Base-by-base conservation (phyloP, 768 basidiomycete species). In the Leccinum variicolor region DNA sequence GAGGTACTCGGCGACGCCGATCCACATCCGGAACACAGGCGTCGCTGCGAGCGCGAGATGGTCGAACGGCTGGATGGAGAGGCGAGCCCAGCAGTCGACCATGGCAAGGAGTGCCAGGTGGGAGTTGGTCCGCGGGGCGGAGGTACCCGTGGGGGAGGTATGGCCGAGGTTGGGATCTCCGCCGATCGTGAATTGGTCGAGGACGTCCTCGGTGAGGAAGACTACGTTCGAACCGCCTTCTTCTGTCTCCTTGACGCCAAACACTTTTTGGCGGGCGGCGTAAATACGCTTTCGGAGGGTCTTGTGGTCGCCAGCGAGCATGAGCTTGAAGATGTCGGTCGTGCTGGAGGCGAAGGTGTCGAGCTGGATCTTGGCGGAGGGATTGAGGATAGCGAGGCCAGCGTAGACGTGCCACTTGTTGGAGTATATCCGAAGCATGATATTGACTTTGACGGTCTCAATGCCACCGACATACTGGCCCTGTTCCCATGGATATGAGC, bases 391-490 rank as follows among this genome's bases (percentile, higher is more conserved):
- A 1, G 96, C 96, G n/a, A 99, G 83, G 2, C 97, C 96, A 14
- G 96, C 96, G 71, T 99, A 99, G 68, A 99, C 96, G 74, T 99
- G 96, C 94, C 94, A 99, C 59, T 94, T 89, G 73, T 94, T 97
- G 46, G 92, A 83, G 74, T 98, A 99, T 66, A 99, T 98, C 0
- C 97, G 92, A 19, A 97, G 83, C 61, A 90, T 86, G 73, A 98
- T 89, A 79, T 99, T 99, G 66, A 72, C 94, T 75, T 99, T 99
- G 64, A 94, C 94, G 2, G 93, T 95, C 72, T 99, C 97, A 64
- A 99, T 94, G 0, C 97, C 97, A 23, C 94, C 92, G 29, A 97
- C 92, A 73, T 98, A 98, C 50, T 90, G 85, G 1, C 92, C 91
- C 41, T 89, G 84, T 73, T 98, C 96, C 97, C 97, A 98, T 3